Evolutionary conservation across 1,139 yeast genomes (phyloP), one percentile per base, ranked within the genome.

Genomic region (Suhomyces atakaporum): DNA sequence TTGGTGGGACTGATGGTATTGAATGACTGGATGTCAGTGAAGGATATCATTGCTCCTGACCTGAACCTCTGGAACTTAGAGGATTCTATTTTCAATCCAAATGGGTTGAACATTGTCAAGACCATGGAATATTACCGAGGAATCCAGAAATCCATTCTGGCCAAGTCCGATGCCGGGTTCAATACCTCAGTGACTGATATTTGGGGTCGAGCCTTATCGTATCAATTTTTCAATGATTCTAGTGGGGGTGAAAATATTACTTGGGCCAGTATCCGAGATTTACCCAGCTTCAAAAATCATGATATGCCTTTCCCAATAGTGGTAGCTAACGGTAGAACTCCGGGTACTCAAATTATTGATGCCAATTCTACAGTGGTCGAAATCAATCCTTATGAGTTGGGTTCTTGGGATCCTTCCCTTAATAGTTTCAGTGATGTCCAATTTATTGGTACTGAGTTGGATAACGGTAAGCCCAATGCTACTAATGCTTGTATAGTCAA

Each of bases 401-500:
- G 77, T 0, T 63, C 72, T 2, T 71, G 75, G 74, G 77, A 70
- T 44, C 69, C 71, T 2, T 53, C 67, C 3, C 49, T 69, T 23
- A 46, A 45, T 3, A 40, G 60, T 8, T 69, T 70, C 46, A 42
- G 44, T 13, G 60, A 66, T 29, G 53, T 60, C 5, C 49, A 60
- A 40, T 70, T 63, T 43, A 34, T 69, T 35, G 76, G 77, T 3
- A 55, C 73, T 4, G 37, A 47, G 3, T 50, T 66, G 9, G 49
- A 48, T 25, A 49, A 56, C 30, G 73, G 73, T 1, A 35, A 46
- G 25, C 55, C 65, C 2, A 51, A 53, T 23, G 36, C 44, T 20
- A 44, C 56, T 1, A 53, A 52, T 12, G 40, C 50, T 3, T 85
- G 95, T 55, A 62, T 71, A 18, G 58, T 60, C 3, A 82, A 81